phyloP scores from a whole-genome alignment of 768 basidiomycete genomes.

The Termitomyces sp. region DNA sequence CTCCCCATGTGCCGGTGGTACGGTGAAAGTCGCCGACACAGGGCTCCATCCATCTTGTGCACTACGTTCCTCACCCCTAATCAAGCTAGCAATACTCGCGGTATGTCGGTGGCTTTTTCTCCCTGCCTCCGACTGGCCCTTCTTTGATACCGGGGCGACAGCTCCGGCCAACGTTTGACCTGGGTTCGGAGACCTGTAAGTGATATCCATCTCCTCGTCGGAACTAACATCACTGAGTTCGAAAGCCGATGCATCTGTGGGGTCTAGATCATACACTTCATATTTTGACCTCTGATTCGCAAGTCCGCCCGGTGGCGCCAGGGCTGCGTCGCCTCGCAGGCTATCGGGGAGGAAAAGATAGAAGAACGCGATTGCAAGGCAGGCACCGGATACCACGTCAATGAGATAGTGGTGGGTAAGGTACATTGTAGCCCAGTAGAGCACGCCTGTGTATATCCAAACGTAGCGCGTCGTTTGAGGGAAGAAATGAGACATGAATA shows the following conservation, averaged over 20 bases:
- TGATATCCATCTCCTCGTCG: conserved; percentile 67
- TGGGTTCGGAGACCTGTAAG: conserved; percentile 61
- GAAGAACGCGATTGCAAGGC: conserved; percentile 83
- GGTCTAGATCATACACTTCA: conserved; percentile 70
- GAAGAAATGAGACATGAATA: conserved; percentile 96
- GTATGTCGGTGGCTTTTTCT: conserved; percentile 64
- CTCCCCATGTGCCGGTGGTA: conserved; percentile 3
- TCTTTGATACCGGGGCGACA: conserved; percentile 17
- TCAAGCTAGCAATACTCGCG: conserved; percentile 79
- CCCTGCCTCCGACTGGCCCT: conserved; percentile 17
- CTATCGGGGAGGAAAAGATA: conserved; percentile 84
- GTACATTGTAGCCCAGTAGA: conserved; percentile 99
- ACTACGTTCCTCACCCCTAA: conserved; percentile 65
- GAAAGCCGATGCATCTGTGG: conserved; percentile 47
- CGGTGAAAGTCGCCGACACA: conserved; percentile 31
- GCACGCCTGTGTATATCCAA: conserved; percentile 78
- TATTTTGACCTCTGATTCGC: conserved; percentile 51
- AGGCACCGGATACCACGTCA: conserved; percentile 92
- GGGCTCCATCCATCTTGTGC: conserved; percentile 85
- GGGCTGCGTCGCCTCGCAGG: conserved; percentile 51
- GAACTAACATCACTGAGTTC: conserved; percentile 49
- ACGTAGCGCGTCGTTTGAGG: conserved; percentile 59
- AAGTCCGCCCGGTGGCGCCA: conserved; percentile 37
- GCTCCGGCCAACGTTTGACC: conserved; percentile 29
- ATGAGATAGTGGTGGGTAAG: conserved; percentile 98